A percentile compares a stretch with the other conserved stretches of the same genome.
phyloP scores from a whole-genome alignment of 495 filamentous ascomycete species.

The Venustampulla echinocandica region DNA sequence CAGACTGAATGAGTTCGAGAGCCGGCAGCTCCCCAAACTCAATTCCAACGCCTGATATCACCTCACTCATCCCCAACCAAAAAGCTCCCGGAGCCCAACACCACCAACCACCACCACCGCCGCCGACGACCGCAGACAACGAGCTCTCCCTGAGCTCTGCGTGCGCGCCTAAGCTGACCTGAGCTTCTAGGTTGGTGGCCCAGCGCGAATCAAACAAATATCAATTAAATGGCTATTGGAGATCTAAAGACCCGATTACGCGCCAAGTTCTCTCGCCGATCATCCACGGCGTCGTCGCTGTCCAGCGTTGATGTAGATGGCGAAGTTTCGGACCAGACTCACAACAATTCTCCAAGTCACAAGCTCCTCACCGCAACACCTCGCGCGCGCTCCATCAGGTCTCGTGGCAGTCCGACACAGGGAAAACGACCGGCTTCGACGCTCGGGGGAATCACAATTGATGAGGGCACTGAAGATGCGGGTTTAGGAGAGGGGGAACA shows the following conservation, averaged over 20 bases:
- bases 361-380: not conserved
- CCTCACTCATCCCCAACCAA: too few relatives aligned
- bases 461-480: not conserved
- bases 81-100: too few relatives aligned
- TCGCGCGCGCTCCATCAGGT: slow-evolving; percentile 4
- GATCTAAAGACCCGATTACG: slow-evolving; percentile 38
- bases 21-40: too few relatives aligned
- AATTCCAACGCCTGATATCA: too few relatives aligned
- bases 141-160: too few relatives aligned
- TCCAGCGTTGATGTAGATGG: slow-evolving; percentile 22
- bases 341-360: not conserved
- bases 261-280: slow-evolving; percentile 37
- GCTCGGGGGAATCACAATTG: not conserved
- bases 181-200: too few relatives aligned
- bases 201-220: too few relatives aligned
- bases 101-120: too few relatives aligned
- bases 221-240: slow-evolving; percentile 33
- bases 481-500: not conserved
- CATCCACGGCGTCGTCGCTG: slow-evolving; percentile 31
- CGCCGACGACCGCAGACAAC: too few relatives aligned
- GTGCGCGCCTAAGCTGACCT: too few relatives aligned
- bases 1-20: too few relatives aligned
- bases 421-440: not conserved
- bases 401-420: not conserved
- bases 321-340: not conserved